Evolutionary conservation across 2,329 filamentous ascomycete species (phyloP), one percentile per base, ranked within the genome.

Genomic region (Sporothrix pallida): DNA sequence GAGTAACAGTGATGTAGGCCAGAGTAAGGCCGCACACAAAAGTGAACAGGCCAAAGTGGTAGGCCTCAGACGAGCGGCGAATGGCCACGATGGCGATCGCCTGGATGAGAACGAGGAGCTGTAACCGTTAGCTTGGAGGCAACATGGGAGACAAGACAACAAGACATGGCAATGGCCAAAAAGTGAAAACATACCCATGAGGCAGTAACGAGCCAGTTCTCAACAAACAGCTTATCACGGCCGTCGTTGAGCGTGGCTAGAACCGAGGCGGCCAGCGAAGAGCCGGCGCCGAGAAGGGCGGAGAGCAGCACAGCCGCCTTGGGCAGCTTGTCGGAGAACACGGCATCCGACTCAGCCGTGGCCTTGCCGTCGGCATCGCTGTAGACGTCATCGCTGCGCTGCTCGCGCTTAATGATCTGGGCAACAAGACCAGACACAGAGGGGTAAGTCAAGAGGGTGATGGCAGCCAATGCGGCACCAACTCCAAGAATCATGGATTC

Each of bases 301-400:
- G 88, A 84, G 3, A 89, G 48, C 4, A 89, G 79, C 62, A 92
- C 83, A 26, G 84, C 79, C 3, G 83, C 75, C 79, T 91, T 92
- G 72, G 90, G 86, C 73, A 85, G 78, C 73, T 83, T 87, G 76
- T 88, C 87, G 42, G 91, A 91, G 79, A 91, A 94, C 54, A 84
- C 85, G 26, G 86, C 85, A 71, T 89, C 79, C 1, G 90, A 89
- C 78, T 91, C 89, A 56, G 88, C 85, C 0, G 89, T 91, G 46
- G 90, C 91, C 76, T 87, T 85, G 68, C 92, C 92, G 81, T 95
- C 92, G 75, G 86, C 82, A 78, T 95, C 92, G 77, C 90, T 83
- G 78, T 94, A 94, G 13, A 77, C 44, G 56, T 56, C 71, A 37
- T 86, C 83, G 73, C 82, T 82, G 73, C 76, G 79, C 42, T 75